A percentile compares a stretch with the other conserved stretches of the same genome.
phyloP scores from a whole-genome alignment of 495 filamentous ascomycete species.

The Penicillium odoratum region DNA sequence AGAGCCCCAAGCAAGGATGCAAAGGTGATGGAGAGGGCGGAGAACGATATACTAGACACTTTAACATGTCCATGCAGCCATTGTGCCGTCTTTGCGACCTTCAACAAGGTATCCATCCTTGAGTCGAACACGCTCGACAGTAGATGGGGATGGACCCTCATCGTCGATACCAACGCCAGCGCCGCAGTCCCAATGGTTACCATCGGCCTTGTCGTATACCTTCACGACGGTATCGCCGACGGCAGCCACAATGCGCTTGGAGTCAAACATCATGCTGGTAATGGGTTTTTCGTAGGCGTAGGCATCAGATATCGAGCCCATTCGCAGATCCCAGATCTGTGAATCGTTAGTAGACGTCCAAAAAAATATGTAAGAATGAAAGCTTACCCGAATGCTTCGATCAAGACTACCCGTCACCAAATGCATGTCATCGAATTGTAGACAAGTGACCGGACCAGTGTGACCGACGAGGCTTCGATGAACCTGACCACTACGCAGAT shows the following conservation, averaged over 20 bases:
- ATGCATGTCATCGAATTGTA: slow-evolving; percentile 97
- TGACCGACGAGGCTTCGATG: slow-evolving; percentile 95
- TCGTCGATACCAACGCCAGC: slow-evolving; percentile 69
- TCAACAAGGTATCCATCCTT: slow-evolving; percentile 94
- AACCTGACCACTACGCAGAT: slow-evolving; percentile 93
- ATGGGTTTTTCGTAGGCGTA: slow-evolving; percentile 93
- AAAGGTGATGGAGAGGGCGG: slow-evolving; percentile 9
- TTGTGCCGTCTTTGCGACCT: slow-evolving; percentile 81
- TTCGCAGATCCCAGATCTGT: slow-evolving; percentile 98
- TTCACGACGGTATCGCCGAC: slow-evolving; percentile 92
- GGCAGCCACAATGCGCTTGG: slow-evolving; percentile 84
- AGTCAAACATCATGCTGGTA: slow-evolving; percentile 98
- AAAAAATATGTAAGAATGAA: neutral
- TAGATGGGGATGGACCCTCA: slow-evolving; percentile 56
- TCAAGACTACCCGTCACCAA: slow-evolving; percentile 93
- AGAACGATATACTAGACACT: slow-evolving; percentile 1
- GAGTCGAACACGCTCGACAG: slow-evolving; percentile 85
- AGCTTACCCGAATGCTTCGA: slow-evolving; percentile 86
- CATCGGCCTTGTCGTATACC: slow-evolving; percentile 96
- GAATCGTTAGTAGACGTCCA: slow-evolving; percentile 13
- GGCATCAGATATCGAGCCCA: slow-evolving; percentile 91
- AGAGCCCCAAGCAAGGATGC: slow-evolving; percentile 13
- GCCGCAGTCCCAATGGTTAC: slow-evolving; percentile 95
- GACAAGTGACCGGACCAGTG: slow-evolving; percentile 89
- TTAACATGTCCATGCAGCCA: slow-evolving; percentile 91